Conservation (phyloP, 805 yeast species). For the Pichia ethanolica region DNA sequence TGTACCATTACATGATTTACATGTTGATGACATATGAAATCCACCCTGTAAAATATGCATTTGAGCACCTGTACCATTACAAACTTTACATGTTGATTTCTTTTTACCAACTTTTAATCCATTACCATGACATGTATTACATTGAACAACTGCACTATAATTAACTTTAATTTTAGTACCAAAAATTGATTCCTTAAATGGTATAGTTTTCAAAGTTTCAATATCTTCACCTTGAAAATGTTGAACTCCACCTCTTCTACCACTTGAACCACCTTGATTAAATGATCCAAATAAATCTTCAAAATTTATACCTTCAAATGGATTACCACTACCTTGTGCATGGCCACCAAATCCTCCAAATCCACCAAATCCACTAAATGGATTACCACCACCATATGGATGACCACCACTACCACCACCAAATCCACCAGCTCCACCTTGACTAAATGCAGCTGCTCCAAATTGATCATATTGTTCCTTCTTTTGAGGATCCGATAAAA, state of each 20-base stretch:
- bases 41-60: conserved; percentile 86
- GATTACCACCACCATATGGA: conserved; percentile 28
- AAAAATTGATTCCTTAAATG: conserved; percentile 81
- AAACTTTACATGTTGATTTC: conserved; percentile 72
- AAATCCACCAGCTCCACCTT: conserved; percentile 43
- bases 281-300: conserved; percentile 52
- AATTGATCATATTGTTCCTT: conserved; percentile 85
- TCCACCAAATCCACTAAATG: conserved; percentile 32
- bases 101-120: conserved; percentile 75
- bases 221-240: conserved; percentile 87
- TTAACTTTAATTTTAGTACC: conserved; percentile 63
- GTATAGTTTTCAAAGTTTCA: conserved; percentile 65
- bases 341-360: conserved; percentile 34
- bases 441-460: conserved; percentile 80
- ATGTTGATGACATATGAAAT: conserved; percentile 93
- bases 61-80: conserved; percentile 91
- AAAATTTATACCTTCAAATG: conserved; percentile 32
- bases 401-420: conserved; percentile 39
- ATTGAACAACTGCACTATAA: conserved; percentile 68
- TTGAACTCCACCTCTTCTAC: conserved; percentile 43
- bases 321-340: conserved; percentile 18
- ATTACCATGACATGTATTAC: conserved; percentile 74
- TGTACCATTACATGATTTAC: conserved; percentile 78
- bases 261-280: conserved; percentile 28
- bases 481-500: conserved; percentile 77